These are phyloP conservation scores for Coemansia sp. DNA, from an alignment of 192 early-diverging fungal genomes.

Conservation along the genomic window DNA sequence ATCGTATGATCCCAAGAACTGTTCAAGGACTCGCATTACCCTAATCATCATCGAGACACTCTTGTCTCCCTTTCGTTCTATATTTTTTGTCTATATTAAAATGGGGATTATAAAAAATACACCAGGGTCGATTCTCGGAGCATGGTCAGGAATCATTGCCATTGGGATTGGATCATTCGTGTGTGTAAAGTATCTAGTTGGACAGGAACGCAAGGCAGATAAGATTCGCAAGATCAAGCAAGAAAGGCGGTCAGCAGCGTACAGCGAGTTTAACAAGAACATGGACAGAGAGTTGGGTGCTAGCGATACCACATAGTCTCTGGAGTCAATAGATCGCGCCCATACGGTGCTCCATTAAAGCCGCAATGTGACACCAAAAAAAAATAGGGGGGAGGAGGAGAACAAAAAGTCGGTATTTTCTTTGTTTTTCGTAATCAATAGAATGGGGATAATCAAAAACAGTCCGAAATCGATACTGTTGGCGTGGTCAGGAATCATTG, in stretches of 20 bases:
- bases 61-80: no score
- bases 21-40: no score
- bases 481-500: slow-evolving; percentile 39
- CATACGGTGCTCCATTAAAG: no score
- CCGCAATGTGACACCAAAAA: no score
- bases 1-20: no score
- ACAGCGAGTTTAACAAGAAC: slow-evolving; percentile 22
- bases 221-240: slow-evolving; percentile 50
- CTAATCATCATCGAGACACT: no score
- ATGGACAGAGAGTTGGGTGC: slow-evolving; percentile 6
- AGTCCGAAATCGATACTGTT: slow-evolving; percentile 46
- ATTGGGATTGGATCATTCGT: slow-evolving; percentile 40
- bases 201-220: slow-evolving; percentile 43
- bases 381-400: no score
- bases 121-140: slow-evolving; percentile 42
- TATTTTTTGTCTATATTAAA: not conserved
- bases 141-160: slow-evolving; percentile 33
- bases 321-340: no score
- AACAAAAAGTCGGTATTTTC: not conserved
- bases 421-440: not conserved
- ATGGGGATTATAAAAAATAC: slow-evolving; percentile 51
- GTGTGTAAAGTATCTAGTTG: slow-evolving; percentile 42
- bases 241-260: slow-evolving; percentile 34
- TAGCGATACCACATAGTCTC: no score
- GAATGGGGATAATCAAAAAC: slow-evolving; percentile 48